phyloP scores from a whole-genome alignment of 345 rosid species.

The Rhodamnia rubescens region DNA sequence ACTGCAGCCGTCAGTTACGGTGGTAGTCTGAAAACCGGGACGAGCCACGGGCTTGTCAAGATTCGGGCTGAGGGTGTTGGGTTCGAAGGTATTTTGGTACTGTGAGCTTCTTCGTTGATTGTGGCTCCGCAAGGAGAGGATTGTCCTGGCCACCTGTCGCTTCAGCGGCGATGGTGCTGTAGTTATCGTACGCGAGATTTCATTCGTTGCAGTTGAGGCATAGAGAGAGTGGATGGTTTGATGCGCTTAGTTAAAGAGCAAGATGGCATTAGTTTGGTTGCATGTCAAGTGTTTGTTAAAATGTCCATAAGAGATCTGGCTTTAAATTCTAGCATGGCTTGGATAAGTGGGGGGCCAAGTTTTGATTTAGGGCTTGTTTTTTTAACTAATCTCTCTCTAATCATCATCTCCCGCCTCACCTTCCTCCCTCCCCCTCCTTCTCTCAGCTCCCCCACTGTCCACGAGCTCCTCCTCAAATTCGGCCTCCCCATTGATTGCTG shows the following conservation, averaged over 20 bases:
- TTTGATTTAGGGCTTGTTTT: no score
- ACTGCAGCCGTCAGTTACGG: background rate
- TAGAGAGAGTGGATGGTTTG: background rate
- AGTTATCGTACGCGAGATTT: background rate
- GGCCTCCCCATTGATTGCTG: conserved; percentile 82
- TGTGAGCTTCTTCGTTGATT: background rate
- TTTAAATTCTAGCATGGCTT: background rate
- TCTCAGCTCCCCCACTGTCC: no score
- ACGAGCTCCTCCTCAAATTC: conserved; percentile 67
- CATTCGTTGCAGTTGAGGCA: background rate
- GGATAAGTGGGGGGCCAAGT: background rate
- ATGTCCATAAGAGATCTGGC: background rate
- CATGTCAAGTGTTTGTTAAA: background rate
- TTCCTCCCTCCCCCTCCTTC: background rate
- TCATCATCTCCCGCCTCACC: background rate
- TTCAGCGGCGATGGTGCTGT: background rate
- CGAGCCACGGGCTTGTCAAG: background rate
- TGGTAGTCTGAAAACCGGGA: background rate
- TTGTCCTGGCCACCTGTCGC: background rate
- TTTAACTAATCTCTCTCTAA: background rate
- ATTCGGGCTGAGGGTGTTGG: background rate
- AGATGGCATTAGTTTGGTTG: background rate
- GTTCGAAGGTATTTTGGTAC: background rate
- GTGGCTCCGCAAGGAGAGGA: background rate
- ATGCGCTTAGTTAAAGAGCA: background rate